Conservation (phyloP, 1,139 yeast genomes). For the Candida buenavistaensis region DNA sequence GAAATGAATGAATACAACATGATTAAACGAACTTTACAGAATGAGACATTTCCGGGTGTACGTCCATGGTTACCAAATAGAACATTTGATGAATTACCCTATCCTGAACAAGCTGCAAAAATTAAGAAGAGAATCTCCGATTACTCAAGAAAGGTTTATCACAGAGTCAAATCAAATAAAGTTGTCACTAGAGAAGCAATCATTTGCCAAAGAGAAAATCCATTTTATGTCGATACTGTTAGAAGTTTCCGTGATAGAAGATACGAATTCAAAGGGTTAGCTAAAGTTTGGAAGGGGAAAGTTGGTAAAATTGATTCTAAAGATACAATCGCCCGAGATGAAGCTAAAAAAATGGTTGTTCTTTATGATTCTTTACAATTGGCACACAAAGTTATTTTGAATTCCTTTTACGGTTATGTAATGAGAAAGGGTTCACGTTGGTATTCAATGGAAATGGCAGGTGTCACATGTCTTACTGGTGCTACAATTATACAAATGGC, state of each 20-base stretch:
- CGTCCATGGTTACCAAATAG: constrained; percentile 57
- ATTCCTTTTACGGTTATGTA: constrained; percentile 96
- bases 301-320: constrained; percentile 50
- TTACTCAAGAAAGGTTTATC: constrained; percentile 83
- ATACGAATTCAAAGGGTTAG: constrained; percentile 91
- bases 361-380: constrained; percentile 92
- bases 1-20: constrained; percentile 88
- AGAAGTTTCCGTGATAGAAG: constrained; percentile 94
- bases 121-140: constrained; percentile 82
- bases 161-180: constrained; percentile 76
- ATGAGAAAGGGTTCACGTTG: constrained; percentile 99
- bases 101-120: constrained; percentile 73
- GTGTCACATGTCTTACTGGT: constrained; percentile 96
- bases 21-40: constrained; percentile 81
- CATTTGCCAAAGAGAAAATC: constrained; percentile 96
- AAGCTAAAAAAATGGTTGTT: constrained; percentile 91
- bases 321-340: constrained; percentile 67
- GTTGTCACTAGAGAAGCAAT: constrained; percentile 90
- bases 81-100: constrained; percentile 72
- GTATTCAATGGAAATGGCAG: constrained; percentile 99
- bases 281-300: constrained; percentile 93
- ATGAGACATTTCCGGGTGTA: constrained; percentile 71
- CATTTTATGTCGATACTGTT: constrained; percentile 94
- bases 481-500: constrained; percentile 99
- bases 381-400: constrained; percentile 95